phyloP scores from a whole-genome alignment of 768 basidiomycete genomes.

The Mycena pura region DNA sequence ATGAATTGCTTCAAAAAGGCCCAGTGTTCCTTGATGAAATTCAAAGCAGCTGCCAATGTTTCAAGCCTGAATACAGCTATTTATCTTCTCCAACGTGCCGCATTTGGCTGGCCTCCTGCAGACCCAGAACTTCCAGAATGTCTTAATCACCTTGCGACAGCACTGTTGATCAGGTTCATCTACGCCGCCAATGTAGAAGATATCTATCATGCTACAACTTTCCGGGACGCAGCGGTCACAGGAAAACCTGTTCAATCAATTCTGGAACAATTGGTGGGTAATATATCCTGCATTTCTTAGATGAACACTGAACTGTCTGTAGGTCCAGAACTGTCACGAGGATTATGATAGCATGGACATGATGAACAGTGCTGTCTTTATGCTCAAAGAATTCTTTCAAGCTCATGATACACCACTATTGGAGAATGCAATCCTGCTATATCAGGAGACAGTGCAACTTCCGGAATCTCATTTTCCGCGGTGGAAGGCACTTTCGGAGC shows the following conservation, averaged over 20 bases:
- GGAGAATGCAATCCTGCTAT: not conserved
- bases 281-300: not conserved
- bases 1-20: not conserved
- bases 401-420: not conserved
- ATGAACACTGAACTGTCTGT: not conserved
- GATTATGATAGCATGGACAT: not conserved
- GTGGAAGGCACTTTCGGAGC: not conserved
- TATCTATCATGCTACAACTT: not conserved
- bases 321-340: not conserved
- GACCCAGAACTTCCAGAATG: not conserved
- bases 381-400: not conserved
- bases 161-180: not conserved
- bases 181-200: not conserved
- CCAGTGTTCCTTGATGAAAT: not conserved
- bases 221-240: not conserved
- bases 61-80: not conserved
- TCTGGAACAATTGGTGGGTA: not conserved
- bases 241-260: not conserved
- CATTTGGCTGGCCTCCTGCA: not conserved
- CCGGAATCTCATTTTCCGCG: not conserved
- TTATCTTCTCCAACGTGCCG: not conserved
- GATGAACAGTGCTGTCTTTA: not conserved
- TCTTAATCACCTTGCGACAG: conserved; percentile 1
- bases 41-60: not conserved
- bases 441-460: not conserved